Conservation (phyloP, 805 yeast genomes). For the Jamesozyma hellenica region DNA sequence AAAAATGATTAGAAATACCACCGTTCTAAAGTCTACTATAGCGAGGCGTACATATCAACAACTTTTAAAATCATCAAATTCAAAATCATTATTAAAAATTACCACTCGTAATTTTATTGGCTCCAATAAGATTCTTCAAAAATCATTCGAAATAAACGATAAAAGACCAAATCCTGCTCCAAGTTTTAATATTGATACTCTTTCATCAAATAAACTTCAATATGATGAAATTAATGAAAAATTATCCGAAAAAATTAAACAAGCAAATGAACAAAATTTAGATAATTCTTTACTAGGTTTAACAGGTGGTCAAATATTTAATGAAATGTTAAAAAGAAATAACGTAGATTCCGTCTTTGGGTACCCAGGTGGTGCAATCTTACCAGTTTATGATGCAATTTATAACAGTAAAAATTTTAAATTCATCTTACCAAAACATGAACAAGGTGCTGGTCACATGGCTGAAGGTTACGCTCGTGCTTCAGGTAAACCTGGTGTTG, state of each 20-base stretch:
- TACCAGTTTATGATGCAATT: slow-evolving; percentile 96
- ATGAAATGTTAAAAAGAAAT: slow-evolving; percentile 96
- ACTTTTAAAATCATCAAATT: background rate
- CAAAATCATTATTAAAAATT: background rate
- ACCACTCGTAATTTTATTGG: slow-evolving; percentile 17
- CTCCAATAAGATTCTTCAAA: slow-evolving; percentile 26
- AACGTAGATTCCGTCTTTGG: slow-evolving; percentile 94
- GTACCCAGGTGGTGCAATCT: slow-evolving; percentile 97
- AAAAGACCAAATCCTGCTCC: slow-evolving; percentile 31
- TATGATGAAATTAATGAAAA: too few species aligned
- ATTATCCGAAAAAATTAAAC: too few species aligned
- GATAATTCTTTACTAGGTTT: slow-evolving; percentile 88
- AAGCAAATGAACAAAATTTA: too few species aligned
- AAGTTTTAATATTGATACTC: slow-evolving; percentile 20
- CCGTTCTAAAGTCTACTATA: slow-evolving; percentile 12
- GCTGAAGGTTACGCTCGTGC: slow-evolving; percentile 98
- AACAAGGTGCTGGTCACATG: slow-evolving; percentile 99
- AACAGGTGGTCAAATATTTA: slow-evolving; percentile 97
- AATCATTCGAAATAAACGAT: background rate
- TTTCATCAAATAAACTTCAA: background rate
- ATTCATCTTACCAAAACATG: slow-evolving; percentile 90
- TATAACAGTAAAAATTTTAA: slow-evolving; percentile 81
- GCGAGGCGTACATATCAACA: slow-evolving; percentile 11
- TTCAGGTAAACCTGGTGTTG: slow-evolving; percentile 92
- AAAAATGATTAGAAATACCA: too few species aligned